These are phyloP conservation scores for Jamesozyma piceae DNA, from an alignment of 805 yeast genomes.

Conservation along the genomic window DNA sequence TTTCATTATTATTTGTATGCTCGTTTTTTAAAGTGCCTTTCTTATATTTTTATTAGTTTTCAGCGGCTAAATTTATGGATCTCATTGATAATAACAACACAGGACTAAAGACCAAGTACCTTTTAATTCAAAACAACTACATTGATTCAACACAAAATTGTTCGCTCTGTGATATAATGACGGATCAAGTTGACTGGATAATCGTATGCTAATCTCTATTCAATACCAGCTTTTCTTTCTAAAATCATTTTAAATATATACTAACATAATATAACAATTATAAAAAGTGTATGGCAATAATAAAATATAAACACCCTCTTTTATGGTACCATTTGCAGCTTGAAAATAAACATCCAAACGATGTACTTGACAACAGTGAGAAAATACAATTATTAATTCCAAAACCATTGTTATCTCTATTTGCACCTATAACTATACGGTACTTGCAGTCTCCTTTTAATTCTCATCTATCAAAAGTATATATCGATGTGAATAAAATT, in stretches of 20 bases:
- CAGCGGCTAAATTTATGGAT: too few relatives aligned
- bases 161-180: not conserved
- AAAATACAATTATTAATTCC: slow-evolving; percentile 1
- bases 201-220: slow-evolving; percentile 4
- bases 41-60: too few relatives aligned
- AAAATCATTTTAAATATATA: too few relatives aligned
- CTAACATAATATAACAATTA: too few relatives aligned
- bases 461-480: not conserved
- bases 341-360: not conserved
- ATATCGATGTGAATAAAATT: not conserved
- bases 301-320: slow-evolving; percentile 15
- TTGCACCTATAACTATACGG: not conserved
- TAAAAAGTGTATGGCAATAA: slow-evolving; percentile 18
- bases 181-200: slow-evolving; percentile 3
- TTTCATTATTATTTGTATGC: too few relatives aligned
- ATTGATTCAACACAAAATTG: too few relatives aligned
- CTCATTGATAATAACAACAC: too few relatives aligned
- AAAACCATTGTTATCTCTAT: not conserved
- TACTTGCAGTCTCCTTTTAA: not conserved
- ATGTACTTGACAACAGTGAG: not conserved
- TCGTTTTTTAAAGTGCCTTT: too few relatives aligned
- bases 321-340: slow-evolving; percentile 6
- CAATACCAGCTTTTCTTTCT: not conserved
- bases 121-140: too few relatives aligned
- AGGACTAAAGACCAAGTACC: not conserved